A percentile compares a stretch with the other conserved stretches of the same genome.
Evolutionary conservation across 257 asterid species (phyloP).

Genomic region (Jaltomata sinuosa): DNA sequence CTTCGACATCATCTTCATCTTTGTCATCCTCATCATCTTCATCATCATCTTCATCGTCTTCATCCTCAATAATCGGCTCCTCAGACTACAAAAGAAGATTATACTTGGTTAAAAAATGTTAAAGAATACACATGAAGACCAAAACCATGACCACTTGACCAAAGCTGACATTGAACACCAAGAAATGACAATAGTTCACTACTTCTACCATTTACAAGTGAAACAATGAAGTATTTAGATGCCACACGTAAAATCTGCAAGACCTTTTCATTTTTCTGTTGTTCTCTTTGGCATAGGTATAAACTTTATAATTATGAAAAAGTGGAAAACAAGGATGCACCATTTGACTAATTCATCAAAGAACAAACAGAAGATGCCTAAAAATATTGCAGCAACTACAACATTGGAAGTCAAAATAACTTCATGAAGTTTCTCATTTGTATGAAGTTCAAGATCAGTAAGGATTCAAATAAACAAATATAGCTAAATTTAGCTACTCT

Average conservation of each 20-base stretch:
- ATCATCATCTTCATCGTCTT: slow-evolving; percentile 28
- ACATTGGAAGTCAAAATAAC: background rate
- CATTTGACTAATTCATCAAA: background rate
- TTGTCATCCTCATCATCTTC: slow-evolving; percentile 48
- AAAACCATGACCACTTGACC: background rate
- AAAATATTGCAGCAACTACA: background rate
- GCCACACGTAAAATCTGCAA: background rate
- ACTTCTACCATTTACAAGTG: background rate
- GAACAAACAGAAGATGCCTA: background rate
- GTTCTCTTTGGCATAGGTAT: background rate
- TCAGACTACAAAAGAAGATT: slow-evolving; percentile 24
- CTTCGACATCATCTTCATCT: slow-evolving; percentile 54
- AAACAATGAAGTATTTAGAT: background rate
- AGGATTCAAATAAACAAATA: background rate
- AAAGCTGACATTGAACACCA: background rate
- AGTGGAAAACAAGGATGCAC: background rate
- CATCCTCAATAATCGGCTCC: slow-evolving; percentile 51
- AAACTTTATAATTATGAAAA: background rate
- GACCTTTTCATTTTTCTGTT: background rate
- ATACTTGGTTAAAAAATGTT: background rate
- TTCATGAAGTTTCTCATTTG: background rate
- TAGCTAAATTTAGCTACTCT: background rate
- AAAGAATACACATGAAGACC: background rate
- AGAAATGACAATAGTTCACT: background rate
- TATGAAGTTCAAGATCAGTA: background rate